phyloP scores from a whole-genome alignment of 306 rosid species.

The Trifolium repens region DNA sequence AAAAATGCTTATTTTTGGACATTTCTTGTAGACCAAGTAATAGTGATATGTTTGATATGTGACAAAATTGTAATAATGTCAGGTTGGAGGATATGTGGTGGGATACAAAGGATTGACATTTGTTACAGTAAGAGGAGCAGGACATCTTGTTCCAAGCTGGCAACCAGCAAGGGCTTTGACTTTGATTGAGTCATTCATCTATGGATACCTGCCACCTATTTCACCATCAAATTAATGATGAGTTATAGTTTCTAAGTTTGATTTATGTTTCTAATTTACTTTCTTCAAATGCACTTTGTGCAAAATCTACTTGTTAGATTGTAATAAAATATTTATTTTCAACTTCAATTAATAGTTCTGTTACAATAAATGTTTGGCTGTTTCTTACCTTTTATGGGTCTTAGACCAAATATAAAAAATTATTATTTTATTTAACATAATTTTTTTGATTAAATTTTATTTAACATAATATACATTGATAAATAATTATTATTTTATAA shows the following conservation, averaged over 20 bases:
- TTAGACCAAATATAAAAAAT: too few relatives aligned
- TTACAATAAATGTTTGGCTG: too few relatives aligned
- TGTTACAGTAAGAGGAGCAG: slow-evolving; percentile 65
- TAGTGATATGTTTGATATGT: background rate
- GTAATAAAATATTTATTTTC: slow-evolving; percentile 2
- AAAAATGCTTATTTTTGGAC: background rate
- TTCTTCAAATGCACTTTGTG: slow-evolving; percentile 20
- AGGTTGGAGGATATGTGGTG: slow-evolving; percentile 67
- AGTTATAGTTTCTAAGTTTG: background rate
- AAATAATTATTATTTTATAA: too few relatives aligned
- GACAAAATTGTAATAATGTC: slow-evolving; percentile 14
- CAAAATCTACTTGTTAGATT: background rate
- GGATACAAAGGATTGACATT: slow-evolving; percentile 56
- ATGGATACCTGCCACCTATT: slow-evolving; percentile 48
- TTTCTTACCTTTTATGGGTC: too few relatives aligned
- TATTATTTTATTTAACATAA: too few relatives aligned
- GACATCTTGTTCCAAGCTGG: slow-evolving; percentile 67
- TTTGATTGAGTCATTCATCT: slow-evolving; percentile 55
- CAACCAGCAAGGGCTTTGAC: slow-evolving; percentile 61
- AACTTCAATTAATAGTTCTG: too few relatives aligned
- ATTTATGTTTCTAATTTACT: background rate
- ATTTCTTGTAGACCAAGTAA: background rate
- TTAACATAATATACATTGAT: too few relatives aligned
- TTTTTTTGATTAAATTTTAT: too few relatives aligned
- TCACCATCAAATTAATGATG: slow-evolving; percentile 22